A percentile compares a stretch with the other conserved stretches of the same genome.
phyloP scores from a whole-genome alignment of 1,139 yeast species.

The Zygosaccharomyces pseudobailii region DNA sequence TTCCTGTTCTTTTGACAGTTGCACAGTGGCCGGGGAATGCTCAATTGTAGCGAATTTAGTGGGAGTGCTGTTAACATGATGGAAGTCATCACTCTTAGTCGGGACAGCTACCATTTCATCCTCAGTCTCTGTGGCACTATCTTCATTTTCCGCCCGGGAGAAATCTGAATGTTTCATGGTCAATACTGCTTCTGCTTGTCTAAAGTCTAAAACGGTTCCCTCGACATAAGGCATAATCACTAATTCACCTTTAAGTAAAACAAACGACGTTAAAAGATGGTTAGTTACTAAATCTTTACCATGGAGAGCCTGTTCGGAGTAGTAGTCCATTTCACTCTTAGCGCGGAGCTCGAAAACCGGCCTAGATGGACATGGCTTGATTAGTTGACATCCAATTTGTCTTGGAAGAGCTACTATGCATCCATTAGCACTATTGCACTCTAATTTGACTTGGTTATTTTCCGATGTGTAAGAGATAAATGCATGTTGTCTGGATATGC shows the following conservation, averaged over 20 bases:
- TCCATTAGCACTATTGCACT: conserved; percentile 39
- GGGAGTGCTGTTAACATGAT: conserved; percentile 11
- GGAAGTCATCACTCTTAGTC: conserved; percentile 21
- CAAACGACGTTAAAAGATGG: conserved; percentile 46
- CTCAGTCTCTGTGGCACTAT: conserved; percentile 35
- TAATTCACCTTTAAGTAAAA: conserved; percentile 50
- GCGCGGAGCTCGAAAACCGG: conserved; percentile 16
- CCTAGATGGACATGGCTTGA: conserved; percentile 12
- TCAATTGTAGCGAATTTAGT: conserved; percentile 9
- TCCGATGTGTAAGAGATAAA: conserved; percentile 29
- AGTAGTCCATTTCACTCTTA: background rate
- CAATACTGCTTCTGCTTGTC: conserved; percentile 31
- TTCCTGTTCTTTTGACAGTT: conserved; percentile 1
- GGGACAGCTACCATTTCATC: conserved; percentile 30
- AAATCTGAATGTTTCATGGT: conserved; percentile 6
- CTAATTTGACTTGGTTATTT: conserved; percentile 30
- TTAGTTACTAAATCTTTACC: conserved; percentile 22
- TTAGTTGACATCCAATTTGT: conserved; percentile 23
- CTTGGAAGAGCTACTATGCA: conserved; percentile 32
- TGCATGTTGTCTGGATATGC: conserved; percentile 34
- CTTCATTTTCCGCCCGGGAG: conserved; percentile 19
- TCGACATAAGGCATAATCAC: conserved; percentile 51
- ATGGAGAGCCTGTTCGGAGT: background rate
- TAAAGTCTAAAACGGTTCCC: conserved; percentile 53
- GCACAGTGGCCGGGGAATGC: conserved; percentile 21